Conservation (phyloP, 1,284 basidiomycete species). For the Tylopilus sp. region DNA sequence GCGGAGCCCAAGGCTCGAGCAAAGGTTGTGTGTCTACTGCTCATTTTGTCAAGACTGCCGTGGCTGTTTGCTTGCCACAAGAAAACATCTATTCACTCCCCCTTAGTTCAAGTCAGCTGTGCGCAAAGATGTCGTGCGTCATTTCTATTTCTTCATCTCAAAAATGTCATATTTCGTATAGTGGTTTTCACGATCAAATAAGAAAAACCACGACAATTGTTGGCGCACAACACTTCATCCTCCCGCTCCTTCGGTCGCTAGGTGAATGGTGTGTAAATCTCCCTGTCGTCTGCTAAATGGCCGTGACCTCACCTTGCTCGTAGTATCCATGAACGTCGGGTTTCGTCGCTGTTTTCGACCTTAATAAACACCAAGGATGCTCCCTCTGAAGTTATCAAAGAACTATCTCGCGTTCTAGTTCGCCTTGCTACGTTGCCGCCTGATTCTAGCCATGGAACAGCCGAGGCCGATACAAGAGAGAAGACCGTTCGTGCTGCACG, state of each 20-base stretch:
- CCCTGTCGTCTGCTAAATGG: not conserved
- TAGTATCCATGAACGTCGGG: conserved; percentile 45
- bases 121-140: conserved; percentile 30
- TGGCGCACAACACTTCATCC: conserved; percentile 58
- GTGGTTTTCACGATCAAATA: conserved; percentile 49
- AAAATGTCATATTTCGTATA: conserved; percentile 22
- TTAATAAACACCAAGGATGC: conserved; percentile 41
- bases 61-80: conserved; percentile 31
- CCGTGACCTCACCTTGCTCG: conserved; percentile 2
- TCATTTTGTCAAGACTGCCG: conserved; percentile 27
- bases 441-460: conserved; percentile 6
- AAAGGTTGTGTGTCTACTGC: conserved; percentile 20
- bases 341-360: conserved; percentile 41
- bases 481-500: conserved; percentile 20
- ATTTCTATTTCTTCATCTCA: not conserved
- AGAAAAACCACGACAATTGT: conserved; percentile 41
- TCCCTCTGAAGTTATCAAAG: conserved; percentile 38
- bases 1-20: conserved; percentile 17
- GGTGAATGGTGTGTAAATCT: conserved; percentile 39
- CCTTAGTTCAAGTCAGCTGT: conserved; percentile 12
- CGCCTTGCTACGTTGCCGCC: conserved; percentile 17
- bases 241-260: conserved; percentile 48
- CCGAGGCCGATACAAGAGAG: conserved; percentile 13
- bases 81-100: conserved; percentile 18
- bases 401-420: conserved; percentile 38